A percentile compares a stretch with the other conserved stretches of the same genome.
These are phyloP conservation scores for Kazachstania taianensis DNA, from an alignment of 805 yeast species.

Conservation along the genomic window DNA sequence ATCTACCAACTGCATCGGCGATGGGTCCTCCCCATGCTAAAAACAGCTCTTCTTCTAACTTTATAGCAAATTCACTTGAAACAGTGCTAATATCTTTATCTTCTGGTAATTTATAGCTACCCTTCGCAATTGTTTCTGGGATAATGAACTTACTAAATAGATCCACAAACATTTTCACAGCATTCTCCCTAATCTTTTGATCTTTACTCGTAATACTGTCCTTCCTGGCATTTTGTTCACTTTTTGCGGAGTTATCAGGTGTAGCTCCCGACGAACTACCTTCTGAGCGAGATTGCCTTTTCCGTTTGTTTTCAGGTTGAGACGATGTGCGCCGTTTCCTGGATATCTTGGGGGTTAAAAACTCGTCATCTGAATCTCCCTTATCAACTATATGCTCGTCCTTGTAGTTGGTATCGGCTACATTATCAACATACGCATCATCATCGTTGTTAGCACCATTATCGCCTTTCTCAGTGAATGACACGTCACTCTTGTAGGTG, in stretches of 20 bases:
- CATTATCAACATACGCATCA: conserved; percentile 4
- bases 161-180: conserved; percentile 40
- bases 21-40: conserved; percentile 28
- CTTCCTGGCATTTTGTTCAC: conserved; percentile 3
- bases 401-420: background rate
- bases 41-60: conserved; percentile 43
- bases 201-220: conserved; percentile 6
- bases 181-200: conserved; percentile 37
- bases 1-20: conserved; percentile 6
- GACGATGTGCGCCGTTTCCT: background rate
- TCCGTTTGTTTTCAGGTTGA: background rate
- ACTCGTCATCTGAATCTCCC: conserved; percentile 1
- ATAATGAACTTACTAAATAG: conserved; percentile 34
- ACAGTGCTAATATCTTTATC: conserved; percentile 26
- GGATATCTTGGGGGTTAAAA: background rate
- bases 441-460: conserved; percentile 16
- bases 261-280: no score
- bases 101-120: conserved; percentile 19
- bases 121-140: conserved; percentile 16
- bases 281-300: no score
- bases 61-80: conserved; percentile 38
- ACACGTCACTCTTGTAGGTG: conserved; percentile 13
- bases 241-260: background rate
- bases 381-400: background rate
- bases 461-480: conserved; percentile 1